Percentiles rank a stretch among this genome's conserved stretches.
Evolutionary conservation across 2,329 filamentous ascomycete species (phyloP).

Genomic region (Tothia fuscella): DNA sequence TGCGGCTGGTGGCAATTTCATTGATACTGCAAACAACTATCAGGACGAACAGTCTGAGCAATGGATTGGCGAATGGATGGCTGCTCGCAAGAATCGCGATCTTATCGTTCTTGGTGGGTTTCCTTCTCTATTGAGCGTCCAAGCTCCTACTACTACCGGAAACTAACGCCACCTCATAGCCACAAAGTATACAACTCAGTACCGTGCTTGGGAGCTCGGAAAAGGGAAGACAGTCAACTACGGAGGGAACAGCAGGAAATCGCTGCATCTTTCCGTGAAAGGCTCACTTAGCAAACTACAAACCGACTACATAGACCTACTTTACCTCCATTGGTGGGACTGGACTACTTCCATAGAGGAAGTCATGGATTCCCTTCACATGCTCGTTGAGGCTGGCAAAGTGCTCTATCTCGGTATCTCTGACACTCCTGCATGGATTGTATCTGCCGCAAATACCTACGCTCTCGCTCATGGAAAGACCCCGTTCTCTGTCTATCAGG

Average conservation of each 20-base stretch:
- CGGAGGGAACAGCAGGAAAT: slow-evolving; percentile 32
- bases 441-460: slow-evolving; percentile 38
- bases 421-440: slow-evolving; percentile 59
- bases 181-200: slow-evolving; percentile 26
- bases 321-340: slow-evolving; percentile 39
- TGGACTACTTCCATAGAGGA: slow-evolving; percentile 53
- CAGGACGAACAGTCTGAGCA: slow-evolving; percentile 26
- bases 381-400: slow-evolving; percentile 47
- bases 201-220: slow-evolving; percentile 2
- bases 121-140: too few relatives aligned
- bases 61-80: slow-evolving; percentile 35
- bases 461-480: slow-evolving; percentile 9
- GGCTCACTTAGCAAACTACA: slow-evolving; percentile 35
- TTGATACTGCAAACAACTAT: slow-evolving; percentile 42
- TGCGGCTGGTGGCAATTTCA: slow-evolving; percentile 58
- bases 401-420: slow-evolving; percentile 57
- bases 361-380: slow-evolving; percentile 56
- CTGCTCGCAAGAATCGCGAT: slow-evolving; percentile 24
- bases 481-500: slow-evolving; percentile 22
- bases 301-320: slow-evolving; percentile 33
- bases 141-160: too few relatives aligned
- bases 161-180: slow-evolving; percentile 31
- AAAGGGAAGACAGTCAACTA: slow-evolving; percentile 24
- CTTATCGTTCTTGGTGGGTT: too few relatives aligned
- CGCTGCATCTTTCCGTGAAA: slow-evolving; percentile 30